Conservation (phyloP, 495 filamentous ascomycete genomes). For the Zalerion maritima region DNA sequence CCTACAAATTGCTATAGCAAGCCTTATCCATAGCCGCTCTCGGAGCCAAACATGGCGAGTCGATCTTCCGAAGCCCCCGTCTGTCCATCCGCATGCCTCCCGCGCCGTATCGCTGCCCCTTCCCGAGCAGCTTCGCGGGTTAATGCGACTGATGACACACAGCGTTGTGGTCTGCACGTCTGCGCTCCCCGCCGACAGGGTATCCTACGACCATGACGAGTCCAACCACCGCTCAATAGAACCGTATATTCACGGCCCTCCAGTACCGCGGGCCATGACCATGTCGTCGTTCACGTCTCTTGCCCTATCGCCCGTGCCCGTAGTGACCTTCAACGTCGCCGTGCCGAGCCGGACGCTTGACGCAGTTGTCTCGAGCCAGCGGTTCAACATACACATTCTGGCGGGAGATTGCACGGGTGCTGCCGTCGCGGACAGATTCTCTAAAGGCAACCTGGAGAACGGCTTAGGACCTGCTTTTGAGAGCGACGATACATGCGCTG, state of each 20-base stretch:
- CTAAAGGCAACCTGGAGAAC: slow-evolving; percentile 20
- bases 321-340: slow-evolving; percentile 68
- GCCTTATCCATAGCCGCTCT: too few relatives aligned
- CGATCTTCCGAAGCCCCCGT: slow-evolving; percentile 9
- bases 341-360: slow-evolving; percentile 55
- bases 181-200: slow-evolving; percentile 11
- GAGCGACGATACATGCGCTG: slow-evolving; percentile 2
- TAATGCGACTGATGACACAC: slow-evolving; percentile 60
- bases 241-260: slow-evolving; percentile 4
- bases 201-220: slow-evolving; percentile 11
- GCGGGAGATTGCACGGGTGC: slow-evolving; percentile 24
- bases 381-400: slow-evolving; percentile 37
- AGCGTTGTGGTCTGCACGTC: slow-evolving; percentile 61
- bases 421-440: slow-evolving; percentile 27
- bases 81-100: slow-evolving; percentile 3
- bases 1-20: too few relatives aligned
- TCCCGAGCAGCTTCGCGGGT: slow-evolving; percentile 32
- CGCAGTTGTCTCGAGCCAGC: slow-evolving; percentile 33
- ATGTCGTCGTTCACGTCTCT: slow-evolving; percentile 76
- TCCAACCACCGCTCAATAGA: slow-evolving; percentile 17
- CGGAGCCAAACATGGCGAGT: slow-evolving; percentile 15
- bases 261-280: slow-evolving; percentile 46
- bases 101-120: slow-evolving; percentile 10
- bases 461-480: not conserved
- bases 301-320: slow-evolving; percentile 46